Conservation (phyloP, 306 rosid genomes). For the Gastrolobium bilobum region DNA sequence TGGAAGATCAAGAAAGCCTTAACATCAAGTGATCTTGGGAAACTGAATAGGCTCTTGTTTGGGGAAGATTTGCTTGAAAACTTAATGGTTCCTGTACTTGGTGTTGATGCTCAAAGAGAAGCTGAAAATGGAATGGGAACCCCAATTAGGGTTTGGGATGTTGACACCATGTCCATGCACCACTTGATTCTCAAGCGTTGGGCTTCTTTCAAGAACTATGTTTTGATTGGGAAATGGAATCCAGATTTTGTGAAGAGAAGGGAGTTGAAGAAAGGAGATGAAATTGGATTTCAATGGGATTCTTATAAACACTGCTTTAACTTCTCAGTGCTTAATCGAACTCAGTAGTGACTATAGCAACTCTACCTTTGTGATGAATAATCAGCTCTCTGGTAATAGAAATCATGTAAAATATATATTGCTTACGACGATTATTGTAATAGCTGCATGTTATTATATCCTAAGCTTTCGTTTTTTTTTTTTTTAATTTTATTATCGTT, state of each 20-base stretch:
- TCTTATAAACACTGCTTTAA: conserved; percentile 27
- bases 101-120: neutral
- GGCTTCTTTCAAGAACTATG: conserved; percentile 38
- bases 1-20: conserved; percentile 50
- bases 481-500: no score
- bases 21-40: conserved; percentile 37
- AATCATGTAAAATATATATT: neutral
- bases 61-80: neutral
- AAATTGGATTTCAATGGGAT: conserved; percentile 51
- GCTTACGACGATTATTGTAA: no score
- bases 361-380: neutral
- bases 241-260: conserved; percentile 43
- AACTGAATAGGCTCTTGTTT: conserved; percentile 16
- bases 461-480: no score
- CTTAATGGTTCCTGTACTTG: neutral
- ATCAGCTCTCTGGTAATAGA: neutral
- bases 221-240: conserved; percentile 43
- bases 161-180: conserved; percentile 41
- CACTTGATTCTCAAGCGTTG: conserved; percentile 42
- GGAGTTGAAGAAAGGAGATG: conserved; percentile 34
- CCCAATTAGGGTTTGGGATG: conserved; percentile 35
- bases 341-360: neutral
- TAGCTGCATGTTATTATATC: no score
- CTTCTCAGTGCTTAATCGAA: conserved; percentile 36
- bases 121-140: conserved; percentile 11